Evolutionary conservation across 2,329 filamentous ascomycete species (phyloP), one percentile per base, ranked within the genome.

Genomic region (Sordariomycetes sp.): DNA sequence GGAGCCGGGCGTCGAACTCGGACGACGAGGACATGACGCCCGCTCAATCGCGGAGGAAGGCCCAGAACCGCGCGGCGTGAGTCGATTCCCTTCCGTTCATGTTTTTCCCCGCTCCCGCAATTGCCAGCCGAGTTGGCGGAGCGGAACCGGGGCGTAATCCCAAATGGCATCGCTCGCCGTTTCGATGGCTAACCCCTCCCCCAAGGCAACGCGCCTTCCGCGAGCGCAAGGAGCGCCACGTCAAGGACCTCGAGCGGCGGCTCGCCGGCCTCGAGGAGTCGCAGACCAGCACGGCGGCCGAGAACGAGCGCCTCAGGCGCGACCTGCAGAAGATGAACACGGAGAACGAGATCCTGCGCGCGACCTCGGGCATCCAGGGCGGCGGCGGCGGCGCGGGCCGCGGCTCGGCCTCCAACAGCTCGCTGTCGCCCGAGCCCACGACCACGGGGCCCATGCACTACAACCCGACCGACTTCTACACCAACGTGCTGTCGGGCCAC

Each of bases 171-270:
- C 40, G 18, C 12, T 40, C 18, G 40, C 7, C 40, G 40, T n/a
- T 7, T 18, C 40, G 46, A n/a, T 50, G 20, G n/a, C 46, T 50
- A 50, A 50, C 46, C 37, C 5, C 50, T 34, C 3, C 24, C 20
- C 40, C 32, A 62, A 97, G 93, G 54, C 94, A 97, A 79, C 87
- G 93, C 65, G 93, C 94, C 35, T 97, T 97, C 71, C 90, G 93
- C 61, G 93, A 97, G 72, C 87, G 93, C 64, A 97, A 97, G 72
- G 93, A 97, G 71, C 87, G 86, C 59, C 92, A 96, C 67, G 91
- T 97, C 62, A 92, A 92, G 70, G 91, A 97, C 61, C 85, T 97
- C 25, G 92, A 79, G 72, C 82, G 85, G 59, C 94, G 96, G 70
- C 84, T 97, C 32, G 86, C 83, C 55, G 79, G 77, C 54, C 83